These are phyloP conservation scores for Linderniella brevidens DNA, from an alignment of 257 asterid species.

Conservation along the genomic window DNA sequence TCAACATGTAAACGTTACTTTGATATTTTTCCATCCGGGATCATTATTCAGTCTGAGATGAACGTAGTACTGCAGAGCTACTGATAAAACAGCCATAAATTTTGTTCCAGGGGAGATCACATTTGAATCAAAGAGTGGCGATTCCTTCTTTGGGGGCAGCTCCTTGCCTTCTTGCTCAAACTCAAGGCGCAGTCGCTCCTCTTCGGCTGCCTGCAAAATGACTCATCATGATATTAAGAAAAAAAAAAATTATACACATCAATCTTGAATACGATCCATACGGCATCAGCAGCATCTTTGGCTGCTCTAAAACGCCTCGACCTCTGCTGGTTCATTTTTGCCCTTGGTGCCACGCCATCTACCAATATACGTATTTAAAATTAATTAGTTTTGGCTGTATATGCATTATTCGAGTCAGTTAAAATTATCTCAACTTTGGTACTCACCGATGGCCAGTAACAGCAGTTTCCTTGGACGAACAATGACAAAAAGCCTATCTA, in stretches of 20 bases:
- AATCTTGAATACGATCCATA: constrained; percentile 14
- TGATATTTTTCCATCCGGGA: constrained; percentile 46
- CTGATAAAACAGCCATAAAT: constrained; percentile 44
- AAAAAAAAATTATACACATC: constrained; percentile 1
- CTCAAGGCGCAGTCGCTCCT: constrained; percentile 6
- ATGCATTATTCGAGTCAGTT: background rate
- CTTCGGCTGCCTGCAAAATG: constrained; percentile 7
- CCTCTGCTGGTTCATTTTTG: constrained; percentile 61
- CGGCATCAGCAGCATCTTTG: constrained; percentile 27
- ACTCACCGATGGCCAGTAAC: constrained; percentile 95
- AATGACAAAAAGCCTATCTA: constrained; percentile 85
- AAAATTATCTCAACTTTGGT: too few species aligned
- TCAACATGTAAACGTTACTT: constrained; percentile 21
- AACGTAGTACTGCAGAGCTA: constrained; percentile 37
- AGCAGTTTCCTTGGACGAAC: constrained; percentile 91
- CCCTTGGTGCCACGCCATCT: constrained; percentile 67
- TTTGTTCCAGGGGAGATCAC: constrained; percentile 62
- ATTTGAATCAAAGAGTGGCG: constrained; percentile 34
- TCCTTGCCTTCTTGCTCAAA: constrained; percentile 6
- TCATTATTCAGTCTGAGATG: constrained; percentile 30
- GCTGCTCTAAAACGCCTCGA: constrained; percentile 47
- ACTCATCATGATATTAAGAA: background rate
- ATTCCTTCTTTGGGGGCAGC: constrained; percentile 5
- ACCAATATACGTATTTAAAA: constrained; percentile 11
- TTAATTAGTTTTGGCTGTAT: background rate